Conservation (phyloP, 1,284 basidiomycete species). For the Tylopilus sp. region DNA sequence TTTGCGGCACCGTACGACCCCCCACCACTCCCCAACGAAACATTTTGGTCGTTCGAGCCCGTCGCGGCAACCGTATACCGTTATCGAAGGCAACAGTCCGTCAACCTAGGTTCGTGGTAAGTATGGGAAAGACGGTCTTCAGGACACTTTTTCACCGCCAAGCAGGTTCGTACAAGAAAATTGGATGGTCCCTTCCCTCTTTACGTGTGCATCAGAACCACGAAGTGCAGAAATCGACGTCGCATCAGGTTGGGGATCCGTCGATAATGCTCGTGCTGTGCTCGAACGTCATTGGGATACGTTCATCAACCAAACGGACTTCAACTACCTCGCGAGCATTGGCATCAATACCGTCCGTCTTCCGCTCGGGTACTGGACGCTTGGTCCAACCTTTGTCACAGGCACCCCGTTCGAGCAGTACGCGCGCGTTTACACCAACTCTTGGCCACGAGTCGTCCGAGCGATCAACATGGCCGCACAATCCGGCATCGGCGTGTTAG, state of each 20-base stretch:
- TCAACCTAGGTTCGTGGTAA: constrained; percentile 25
- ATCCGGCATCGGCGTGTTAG: constrained; percentile 27
- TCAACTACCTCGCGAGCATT: constrained; percentile 54
- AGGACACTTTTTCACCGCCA: background rate
- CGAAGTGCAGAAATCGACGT: constrained; percentile 57
- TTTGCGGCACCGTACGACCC: constrained; percentile 11
- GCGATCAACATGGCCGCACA: constrained; percentile 68
- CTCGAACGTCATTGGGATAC: constrained; percentile 80
- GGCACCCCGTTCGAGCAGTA: constrained; percentile 52
- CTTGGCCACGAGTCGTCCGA: constrained; percentile 58
- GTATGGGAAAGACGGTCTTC: background rate
- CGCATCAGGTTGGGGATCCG: constrained; percentile 43
- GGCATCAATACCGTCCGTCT: constrained; percentile 74
- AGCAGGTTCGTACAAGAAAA: constrained; percentile 72
- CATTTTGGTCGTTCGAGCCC: constrained; percentile 19
- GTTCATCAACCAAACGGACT: constrained; percentile 65
- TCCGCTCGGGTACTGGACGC: constrained; percentile 68
- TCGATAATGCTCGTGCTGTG: constrained; percentile 45
- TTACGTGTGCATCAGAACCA: constrained; percentile 56
- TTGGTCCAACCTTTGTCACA: constrained; percentile 41
- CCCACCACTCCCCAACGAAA: constrained; percentile 6
- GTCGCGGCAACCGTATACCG: constrained; percentile 17
- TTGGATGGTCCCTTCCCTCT: constrained; percentile 76
- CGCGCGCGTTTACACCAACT: constrained; percentile 57
- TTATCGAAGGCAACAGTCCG: constrained; percentile 23